Evolutionary conservation across 805 yeast species (phyloP), one percentile per base, ranked within the genome.

Genomic region (Ogataea degrootiae): DNA sequence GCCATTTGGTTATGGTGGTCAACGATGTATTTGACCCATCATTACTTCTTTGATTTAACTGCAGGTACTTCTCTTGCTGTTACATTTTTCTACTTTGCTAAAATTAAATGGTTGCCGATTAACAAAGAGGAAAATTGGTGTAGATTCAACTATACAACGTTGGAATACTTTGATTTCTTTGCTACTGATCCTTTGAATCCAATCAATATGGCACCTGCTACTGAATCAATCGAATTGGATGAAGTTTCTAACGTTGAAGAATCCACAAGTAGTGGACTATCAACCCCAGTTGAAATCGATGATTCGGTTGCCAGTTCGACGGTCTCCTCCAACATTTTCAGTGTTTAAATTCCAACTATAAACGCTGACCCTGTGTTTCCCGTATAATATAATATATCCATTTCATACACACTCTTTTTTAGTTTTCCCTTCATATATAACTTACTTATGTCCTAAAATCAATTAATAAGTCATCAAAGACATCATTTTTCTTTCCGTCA

Each of bases 1-100:
- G 92, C 88, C n/a, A 71, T 82, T 55, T 88, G 96, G 95, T 76
- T 91, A 56, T 91, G 97, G 97, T 91, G 97, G 97, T 78, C 94
- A 35, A 92, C 97, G n/a, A 91, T 92, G 98, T 91, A 91, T 67
- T 75, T 91, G 58, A 90, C 97, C 0, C 98, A 91, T 67, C 98
- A 91, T 67, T 91, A 91, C 66, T 91, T 92, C 62, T 81, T 91
- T 52, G 97, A 90, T 63, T 77, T 91, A 47, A 87, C 87, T 61
- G 94, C 90, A 7, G 98, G 97, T 33, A 90, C 96, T 1, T 76
- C 79, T 8, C 71, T 91, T 50, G 80, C 96, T 0, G 75, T 82
- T 52, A 65, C 78, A 11, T 83, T 87, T 35, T 91, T 87, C 66
- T 74, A 76, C 53, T 76, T 82, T 60, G 85, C 88, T 42, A 83